Evolutionary conservation across 2,329 filamentous ascomycete species (phyloP).

Genomic region (Atkinsonella hypoxylon): DNA sequence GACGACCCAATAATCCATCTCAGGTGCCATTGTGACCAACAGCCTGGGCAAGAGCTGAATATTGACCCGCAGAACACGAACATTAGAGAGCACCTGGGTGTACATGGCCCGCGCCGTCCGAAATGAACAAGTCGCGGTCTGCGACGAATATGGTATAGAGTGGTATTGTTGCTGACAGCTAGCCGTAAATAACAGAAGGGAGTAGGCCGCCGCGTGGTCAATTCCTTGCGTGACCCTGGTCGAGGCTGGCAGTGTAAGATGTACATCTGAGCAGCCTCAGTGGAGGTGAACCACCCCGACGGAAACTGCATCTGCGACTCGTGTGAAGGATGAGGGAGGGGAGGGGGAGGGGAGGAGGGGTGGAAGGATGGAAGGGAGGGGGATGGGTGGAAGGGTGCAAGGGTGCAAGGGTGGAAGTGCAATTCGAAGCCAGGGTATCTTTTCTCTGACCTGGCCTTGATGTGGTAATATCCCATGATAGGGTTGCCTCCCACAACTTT

Average conservation of each 20-base stretch:
- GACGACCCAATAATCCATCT: constrained; percentile 5
- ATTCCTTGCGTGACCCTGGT: constrained; percentile 6
- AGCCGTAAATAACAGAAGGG: neutral
- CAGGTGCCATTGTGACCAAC: constrained; percentile 7
- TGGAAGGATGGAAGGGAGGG: no score
- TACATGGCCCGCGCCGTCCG: constrained; percentile 4
- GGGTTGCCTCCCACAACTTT: no score
- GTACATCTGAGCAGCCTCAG: constrained; percentile 4
- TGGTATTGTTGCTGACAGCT: constrained; percentile 5
- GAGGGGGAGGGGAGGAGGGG: neutral
- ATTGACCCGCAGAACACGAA: constrained; percentile 3
- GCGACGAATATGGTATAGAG: constrained; percentile 4
- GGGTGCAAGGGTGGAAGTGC: no score
- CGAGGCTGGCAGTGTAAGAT: constrained; percentile 8
- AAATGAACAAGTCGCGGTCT: constrained; percentile 6
- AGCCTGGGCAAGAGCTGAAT: constrained; percentile 6
- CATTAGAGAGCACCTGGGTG: neutral
- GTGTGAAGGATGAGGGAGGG: neutral
- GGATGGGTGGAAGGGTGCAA: no score
- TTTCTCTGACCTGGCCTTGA: no score
- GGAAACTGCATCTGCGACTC: constrained; percentile 6
- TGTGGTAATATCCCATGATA: no score
- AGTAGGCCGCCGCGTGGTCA: neutral
- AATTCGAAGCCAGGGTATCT: no score
- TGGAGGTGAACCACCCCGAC: constrained; percentile 8